Percentiles rank a stretch among this genome's conserved stretches.
Conservation (phyloP, 2,329 filamentous ascomycete genomes). For the Colletotrichum camelliae region DNA sequence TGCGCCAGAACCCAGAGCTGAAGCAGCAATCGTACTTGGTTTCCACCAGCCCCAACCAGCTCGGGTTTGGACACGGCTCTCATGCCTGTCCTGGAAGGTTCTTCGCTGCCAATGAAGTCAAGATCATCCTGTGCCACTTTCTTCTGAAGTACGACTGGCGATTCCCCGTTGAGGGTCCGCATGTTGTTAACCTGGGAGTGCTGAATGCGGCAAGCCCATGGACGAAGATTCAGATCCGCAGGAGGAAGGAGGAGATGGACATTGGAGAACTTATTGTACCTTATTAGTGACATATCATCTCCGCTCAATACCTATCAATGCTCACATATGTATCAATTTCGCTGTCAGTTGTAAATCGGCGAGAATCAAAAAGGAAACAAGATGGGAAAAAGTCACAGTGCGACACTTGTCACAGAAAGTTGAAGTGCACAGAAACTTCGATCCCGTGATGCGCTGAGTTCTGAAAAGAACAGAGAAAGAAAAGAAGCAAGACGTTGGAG, state of each 20-base stretch:
- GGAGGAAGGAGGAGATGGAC: background rate
- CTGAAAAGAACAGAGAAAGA: no score
- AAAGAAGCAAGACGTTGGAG: no score
- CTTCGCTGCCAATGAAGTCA: background rate
- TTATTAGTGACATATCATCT: background rate
- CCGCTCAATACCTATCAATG: background rate
- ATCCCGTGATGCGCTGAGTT: background rate
- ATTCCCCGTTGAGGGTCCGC: background rate
- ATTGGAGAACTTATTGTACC: background rate
- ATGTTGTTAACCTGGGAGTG: background rate
- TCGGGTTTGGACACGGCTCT: background rate
- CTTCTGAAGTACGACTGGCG: background rate
- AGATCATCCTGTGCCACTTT: background rate
- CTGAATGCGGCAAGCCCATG: background rate
- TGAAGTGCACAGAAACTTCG: background rate
- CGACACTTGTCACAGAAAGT: background rate
- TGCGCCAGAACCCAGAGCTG: background rate
- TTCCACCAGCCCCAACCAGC: background rate
- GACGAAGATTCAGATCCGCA: background rate
- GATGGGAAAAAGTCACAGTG: accelerated
- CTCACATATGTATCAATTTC: background rate
- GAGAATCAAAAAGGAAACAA: accelerated
- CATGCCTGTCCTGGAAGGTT: background rate
- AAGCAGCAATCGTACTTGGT: background rate
- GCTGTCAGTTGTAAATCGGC: background rate